A percentile compares a stretch with the other conserved stretches of the same genome.
Conservation (phyloP, 1,139 yeast species). For the Hansenula anomala region DNA sequence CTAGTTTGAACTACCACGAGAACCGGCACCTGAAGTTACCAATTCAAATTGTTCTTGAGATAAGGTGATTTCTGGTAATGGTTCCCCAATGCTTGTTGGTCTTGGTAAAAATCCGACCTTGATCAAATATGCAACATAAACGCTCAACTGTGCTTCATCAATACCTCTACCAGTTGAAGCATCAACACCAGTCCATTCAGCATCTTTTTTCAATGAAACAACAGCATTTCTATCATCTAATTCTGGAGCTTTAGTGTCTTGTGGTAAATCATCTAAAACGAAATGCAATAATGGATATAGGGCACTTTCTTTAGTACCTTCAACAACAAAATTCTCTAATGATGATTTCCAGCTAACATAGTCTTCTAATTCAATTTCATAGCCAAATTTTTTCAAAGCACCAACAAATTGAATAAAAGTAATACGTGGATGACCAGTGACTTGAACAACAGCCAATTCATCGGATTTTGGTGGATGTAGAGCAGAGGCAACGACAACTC, state of each 20-base stretch:
- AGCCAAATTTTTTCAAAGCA: constrained; percentile 66
- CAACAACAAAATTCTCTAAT: constrained; percentile 73
- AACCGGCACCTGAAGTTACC: constrained; percentile 82
- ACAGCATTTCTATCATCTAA: constrained; percentile 82
- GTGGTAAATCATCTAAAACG: constrained; percentile 88
- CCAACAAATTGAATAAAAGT: constrained; percentile 71
- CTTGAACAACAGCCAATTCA: constrained; percentile 76
- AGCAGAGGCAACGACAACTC: constrained; percentile 81
- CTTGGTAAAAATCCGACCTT: constrained; percentile 73
- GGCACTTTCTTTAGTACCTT: constrained; percentile 71
- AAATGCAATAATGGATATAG: constrained; percentile 90
- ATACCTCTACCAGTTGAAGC: constrained; percentile 70
- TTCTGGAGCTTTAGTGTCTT: constrained; percentile 91
- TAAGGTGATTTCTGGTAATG: constrained; percentile 57
- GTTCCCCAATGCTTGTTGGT: constrained; percentile 41
- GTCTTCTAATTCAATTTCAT: constrained; percentile 53
- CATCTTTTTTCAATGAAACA: constrained; percentile 56
- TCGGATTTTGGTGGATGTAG: constrained; percentile 60
- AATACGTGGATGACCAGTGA: constrained; percentile 95
- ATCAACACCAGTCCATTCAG: constrained; percentile 60
- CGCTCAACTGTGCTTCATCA: constrained; percentile 57
- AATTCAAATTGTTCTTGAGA: constrained; percentile 57
- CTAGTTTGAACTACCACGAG: constrained; percentile 53
- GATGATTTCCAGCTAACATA: constrained; percentile 76
- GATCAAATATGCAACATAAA: constrained; percentile 74